These are phyloP conservation scores for Neonectria sp. DNA, from an alignment of 2,329 filamentous ascomycete genomes.

Conservation along the genomic window DNA sequence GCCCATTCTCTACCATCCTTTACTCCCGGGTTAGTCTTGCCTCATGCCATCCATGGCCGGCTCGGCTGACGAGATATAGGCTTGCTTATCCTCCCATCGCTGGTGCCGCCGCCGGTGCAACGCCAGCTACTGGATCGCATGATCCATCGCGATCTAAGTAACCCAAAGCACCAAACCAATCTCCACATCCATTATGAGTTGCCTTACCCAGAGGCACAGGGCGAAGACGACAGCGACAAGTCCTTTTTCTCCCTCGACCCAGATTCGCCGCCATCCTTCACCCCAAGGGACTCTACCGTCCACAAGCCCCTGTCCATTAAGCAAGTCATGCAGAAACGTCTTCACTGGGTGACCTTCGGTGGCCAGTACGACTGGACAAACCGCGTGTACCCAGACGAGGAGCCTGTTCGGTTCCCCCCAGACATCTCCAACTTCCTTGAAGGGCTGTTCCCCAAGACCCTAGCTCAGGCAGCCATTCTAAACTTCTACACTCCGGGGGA, in stretches of 20 bases:
- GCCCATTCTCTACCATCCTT: slow-evolving; percentile 74
- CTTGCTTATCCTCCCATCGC: slow-evolving; percentile 81
- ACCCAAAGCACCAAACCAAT: slow-evolving; percentile 86
- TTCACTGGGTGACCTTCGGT: slow-evolving; percentile 95
- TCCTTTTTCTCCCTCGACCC: slow-evolving; percentile 71
- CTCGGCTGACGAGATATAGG: slow-evolving; percentile 65
- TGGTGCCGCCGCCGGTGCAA: slow-evolving; percentile 81
- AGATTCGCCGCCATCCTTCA: slow-evolving; percentile 68
- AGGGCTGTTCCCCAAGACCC: slow-evolving; percentile 81
- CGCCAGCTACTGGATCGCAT: slow-evolving; percentile 78
- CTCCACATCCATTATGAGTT: slow-evolving; percentile 87
- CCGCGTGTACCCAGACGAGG: slow-evolving; percentile 81
- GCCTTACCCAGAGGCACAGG: slow-evolving; percentile 64
- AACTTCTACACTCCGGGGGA: slow-evolving; percentile 95
- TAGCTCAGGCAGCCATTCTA: slow-evolving; percentile 90
- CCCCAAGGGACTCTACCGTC: slow-evolving; percentile 78
- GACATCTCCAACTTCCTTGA: slow-evolving; percentile 80
- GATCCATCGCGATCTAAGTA: slow-evolving; percentile 82
- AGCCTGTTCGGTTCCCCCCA: slow-evolving; percentile 79
- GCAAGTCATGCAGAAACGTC: slow-evolving; percentile 81
- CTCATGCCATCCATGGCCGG: not conserved
- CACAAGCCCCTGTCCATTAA: slow-evolving; percentile 81
- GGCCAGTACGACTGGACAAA: slow-evolving; percentile 97
- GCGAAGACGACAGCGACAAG: slow-evolving; percentile 40
- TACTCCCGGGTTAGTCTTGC: slow-evolving; percentile 75